phyloP scores from a whole-genome alignment of 2,329 filamentous ascomycete genomes.

The Neofusicoccum sp. region DNA sequence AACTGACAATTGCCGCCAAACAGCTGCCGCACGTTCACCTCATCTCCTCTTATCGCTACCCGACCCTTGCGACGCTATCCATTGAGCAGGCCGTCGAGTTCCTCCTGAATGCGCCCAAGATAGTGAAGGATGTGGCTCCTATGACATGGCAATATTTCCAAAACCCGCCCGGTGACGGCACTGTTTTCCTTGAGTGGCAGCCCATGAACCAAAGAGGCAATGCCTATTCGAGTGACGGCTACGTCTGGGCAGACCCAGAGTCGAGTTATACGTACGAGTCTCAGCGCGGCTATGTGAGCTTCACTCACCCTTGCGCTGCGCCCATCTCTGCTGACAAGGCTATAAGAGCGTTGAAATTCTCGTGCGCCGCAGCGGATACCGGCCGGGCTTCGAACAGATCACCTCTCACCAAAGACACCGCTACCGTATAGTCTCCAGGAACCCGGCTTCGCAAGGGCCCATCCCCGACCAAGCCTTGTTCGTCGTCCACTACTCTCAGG shows the following conservation, averaged over 20 bases:
- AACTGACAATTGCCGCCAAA: conserved; percentile 5
- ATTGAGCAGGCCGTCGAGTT: conserved; percentile 78
- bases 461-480: conserved; percentile 75
- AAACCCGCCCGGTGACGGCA: conserved; percentile 71
- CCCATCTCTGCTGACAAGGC: conserved; percentile 16
- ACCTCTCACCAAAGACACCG: conserved; percentile 78
- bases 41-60: conserved; percentile 79
- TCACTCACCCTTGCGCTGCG: neutral
- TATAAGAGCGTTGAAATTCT: conserved; percentile 84
- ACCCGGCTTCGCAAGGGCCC: conserved; percentile 66
- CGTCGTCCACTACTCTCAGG: conserved; percentile 84
- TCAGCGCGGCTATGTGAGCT: conserved; percentile 61
- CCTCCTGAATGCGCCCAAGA: conserved; percentile 78
- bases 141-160: conserved; percentile 95
- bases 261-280: conserved; percentile 69
- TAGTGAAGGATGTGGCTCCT: conserved; percentile 78
- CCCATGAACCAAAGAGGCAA: conserved; percentile 65
- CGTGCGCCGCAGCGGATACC: conserved; percentile 77
- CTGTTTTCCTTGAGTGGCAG: conserved; percentile 85
- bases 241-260: conserved; percentile 84
- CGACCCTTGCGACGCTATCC: conserved; percentile 67
- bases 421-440: conserved; percentile 78
- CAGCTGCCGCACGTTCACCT: conserved; percentile 88
- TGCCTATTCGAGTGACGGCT: conserved; percentile 86
- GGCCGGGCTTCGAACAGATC: conserved; percentile 67